Evolutionary conservation across 1,284 basidiomycete species (phyloP), one percentile per base, ranked within the genome.

Genomic region (Omphalotus olearius): DNA sequence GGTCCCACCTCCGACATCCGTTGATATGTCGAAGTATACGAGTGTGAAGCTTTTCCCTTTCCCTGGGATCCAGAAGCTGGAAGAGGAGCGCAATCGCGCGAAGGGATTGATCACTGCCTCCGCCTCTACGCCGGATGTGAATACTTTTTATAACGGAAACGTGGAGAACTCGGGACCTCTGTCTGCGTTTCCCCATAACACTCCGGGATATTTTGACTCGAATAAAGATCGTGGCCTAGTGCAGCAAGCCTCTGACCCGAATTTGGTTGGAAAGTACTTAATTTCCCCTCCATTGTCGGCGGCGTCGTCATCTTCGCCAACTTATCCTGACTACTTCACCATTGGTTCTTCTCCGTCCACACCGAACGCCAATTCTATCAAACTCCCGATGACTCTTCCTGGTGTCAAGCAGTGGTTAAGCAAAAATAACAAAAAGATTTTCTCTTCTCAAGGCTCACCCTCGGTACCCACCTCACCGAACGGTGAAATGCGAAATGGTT

Each of bases 41-140:
- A 84, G 89, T 60, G 76, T 85, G 26, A 95, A 95, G 65, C 73
- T 95, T 17, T 90, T 89, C 65, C 92, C 92, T 0, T 95, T 95
- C 75, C 91, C 92, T 4, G 91, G 88, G 28, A 85, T 93, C 61
- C 77, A 81, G 57, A 79, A 79, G 57, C 74, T 92, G 30, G 85
- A 91, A 64, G 85, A 88, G 62, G 80, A 86, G 61, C 76, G 82
- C 44, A 79, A 75, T 54, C 76, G 81, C 38, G 74, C 73, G 45
- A 78, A 77, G 55, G 78, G 74, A 2, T 64, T 80, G 41, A 72
- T 66, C 65, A 45, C 68, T 64, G 62, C 71, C 13, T 83, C 83
- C 0, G 73, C 79, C 2, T 86, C 85, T 4, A 80, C 78, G 16
- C 83, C 83, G 14, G 85, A 89, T 59, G 64, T 75, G 47, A 64